Conservation (phyloP, 2,329 filamentous ascomycete genomes). For the Cercospora sp. region DNA sequence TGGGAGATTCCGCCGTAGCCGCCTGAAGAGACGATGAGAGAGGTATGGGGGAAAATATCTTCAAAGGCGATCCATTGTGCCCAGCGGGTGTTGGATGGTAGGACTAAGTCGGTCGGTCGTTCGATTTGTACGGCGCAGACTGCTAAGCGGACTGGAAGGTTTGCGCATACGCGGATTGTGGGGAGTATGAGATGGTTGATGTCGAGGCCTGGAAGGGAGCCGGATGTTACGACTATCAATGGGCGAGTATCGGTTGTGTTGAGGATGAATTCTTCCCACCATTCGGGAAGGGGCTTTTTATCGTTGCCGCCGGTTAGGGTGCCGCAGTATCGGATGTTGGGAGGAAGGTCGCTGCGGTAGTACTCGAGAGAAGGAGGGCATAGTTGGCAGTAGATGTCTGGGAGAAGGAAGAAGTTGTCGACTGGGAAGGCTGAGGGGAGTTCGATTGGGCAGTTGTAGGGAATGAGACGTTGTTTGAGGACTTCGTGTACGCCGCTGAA, state of each 20-base stretch:
- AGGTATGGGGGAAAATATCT: constrained; percentile 44
- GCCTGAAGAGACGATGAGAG: constrained; percentile 51
- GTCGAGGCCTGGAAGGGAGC: constrained; percentile 45
- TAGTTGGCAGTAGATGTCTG: constrained; percentile 39
- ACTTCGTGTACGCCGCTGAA: constrained; percentile 35
- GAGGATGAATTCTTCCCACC: constrained; percentile 48
- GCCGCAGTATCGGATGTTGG: constrained; percentile 49
- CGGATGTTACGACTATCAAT: constrained; percentile 52
- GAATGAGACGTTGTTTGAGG: constrained; percentile 2
- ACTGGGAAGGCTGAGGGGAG: constrained; percentile 17
- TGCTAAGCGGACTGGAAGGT: constrained; percentile 45
- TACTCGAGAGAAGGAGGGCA: constrained; percentile 43
- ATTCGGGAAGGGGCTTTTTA: constrained; percentile 43
- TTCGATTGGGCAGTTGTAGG: constrained; percentile 8
- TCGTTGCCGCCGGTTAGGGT: constrained; percentile 27
- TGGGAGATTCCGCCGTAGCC: constrained; percentile 52
- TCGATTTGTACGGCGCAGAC: constrained; percentile 41
- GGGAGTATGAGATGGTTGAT: constrained; percentile 50
- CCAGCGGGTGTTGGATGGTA: constrained; percentile 48
- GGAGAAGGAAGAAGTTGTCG: constrained; percentile 10
- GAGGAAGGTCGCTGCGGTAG: constrained; percentile 40
- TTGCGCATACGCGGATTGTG: constrained; percentile 46
- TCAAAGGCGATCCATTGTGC: constrained; percentile 55
- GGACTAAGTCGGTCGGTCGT: constrained; percentile 32
- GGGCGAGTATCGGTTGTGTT: constrained; percentile 43